Base-by-base conservation (phyloP, 2,329 filamentous ascomycete genomes). In the Calonectria multiphialidica region DNA sequence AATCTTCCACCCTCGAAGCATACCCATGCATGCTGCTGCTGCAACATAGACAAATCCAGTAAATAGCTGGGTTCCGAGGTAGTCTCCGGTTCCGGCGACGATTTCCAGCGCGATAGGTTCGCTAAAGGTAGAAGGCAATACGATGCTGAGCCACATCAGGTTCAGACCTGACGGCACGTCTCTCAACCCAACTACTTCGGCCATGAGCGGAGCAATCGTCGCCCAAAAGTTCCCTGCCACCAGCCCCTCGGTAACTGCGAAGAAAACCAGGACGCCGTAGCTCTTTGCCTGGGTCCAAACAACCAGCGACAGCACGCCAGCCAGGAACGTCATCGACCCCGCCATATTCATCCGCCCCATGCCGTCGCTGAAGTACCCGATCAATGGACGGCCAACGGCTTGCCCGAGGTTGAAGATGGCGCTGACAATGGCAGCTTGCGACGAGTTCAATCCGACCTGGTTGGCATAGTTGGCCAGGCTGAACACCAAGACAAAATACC, bases 281-380 rank as follows among this genome's bases (percentile, higher is more conserved):
- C 80, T 81, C 75, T 88, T 89, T 50, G 90, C 89, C 2, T 93
- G 93, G 66, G 91, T 91, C 94, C 94, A 96, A 33, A 96, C 87
- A 23, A 93, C 88, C 49, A 96, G 87, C 44, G 90, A 89, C 42
- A 94, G 89, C 1, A 95, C 72, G 7, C 90, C 92, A 1, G 89
- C 89, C 3, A 92, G 79, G 37, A 94, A 88, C 0, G 93, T 94
- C 81, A 91, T 91, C 0, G 89, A 79, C 2, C 86, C 88, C 1
- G 93, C 92, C 84, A 95, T 92, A 79, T 96, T 96, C 76, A 96
- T 89, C 12, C 93, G 88, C 0, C 94, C 94, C 8, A 92, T 87
- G 1, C 83, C 84, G 80, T 96, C 94, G 70, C 91, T 93, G 70
- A 92, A 92, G 70, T 93, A 90, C 0, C 94, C 94, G 47, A 96